Evolutionary conservation across 2,329 filamentous ascomycete species (phyloP).

Genomic region (Pseudopyrenochaeta lycopersici): DNA sequence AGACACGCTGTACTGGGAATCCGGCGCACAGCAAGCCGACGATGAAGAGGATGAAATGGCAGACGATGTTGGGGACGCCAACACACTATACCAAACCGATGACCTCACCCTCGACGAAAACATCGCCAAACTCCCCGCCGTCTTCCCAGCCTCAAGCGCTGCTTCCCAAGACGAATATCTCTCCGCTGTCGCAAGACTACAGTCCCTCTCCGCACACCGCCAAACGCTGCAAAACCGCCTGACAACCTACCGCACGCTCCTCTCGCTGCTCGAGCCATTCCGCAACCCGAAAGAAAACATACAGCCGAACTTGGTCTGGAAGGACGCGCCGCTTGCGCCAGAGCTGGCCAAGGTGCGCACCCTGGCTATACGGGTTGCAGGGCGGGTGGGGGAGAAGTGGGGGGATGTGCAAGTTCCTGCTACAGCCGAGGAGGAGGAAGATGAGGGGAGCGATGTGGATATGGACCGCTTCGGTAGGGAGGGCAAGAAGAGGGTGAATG

Average conservation of each 20-base stretch:
- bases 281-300: slow-evolving; percentile 56
- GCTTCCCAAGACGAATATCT: slow-evolving; percentile 44
- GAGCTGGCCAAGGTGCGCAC: slow-evolving; percentile 74
- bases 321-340: slow-evolving; percentile 69
- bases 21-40: slow-evolving; percentile 49
- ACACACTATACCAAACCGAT: slow-evolving; percentile 39
- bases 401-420: slow-evolving; percentile 39
- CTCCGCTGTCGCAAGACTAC: slow-evolving; percentile 56
- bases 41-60: slow-evolving; percentile 26
- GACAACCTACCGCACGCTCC: slow-evolving; percentile 59
- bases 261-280: slow-evolving; percentile 63
- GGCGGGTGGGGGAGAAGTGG: slow-evolving; percentile 42
- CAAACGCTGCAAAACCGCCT: slow-evolving; percentile 58
- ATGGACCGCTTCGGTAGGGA: slow-evolving; percentile 27
- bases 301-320: slow-evolving; percentile 73
- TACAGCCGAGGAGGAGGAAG: slow-evolving; percentile 34
- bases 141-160: slow-evolving; percentile 30
- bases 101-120: slow-evolving; percentile 45
- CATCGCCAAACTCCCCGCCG: slow-evolving; percentile 43
- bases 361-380: slow-evolving; percentile 55
- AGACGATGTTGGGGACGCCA: slow-evolving; percentile 52
- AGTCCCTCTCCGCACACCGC: slow-evolving; percentile 59
- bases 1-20: slow-evolving; percentile 68
- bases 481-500: slow-evolving; percentile 34
- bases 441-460: slow-evolving; percentile 16